Evolutionary conservation across 495 filamentous ascomycete species (phyloP).

Genomic region (Durotheca rogersii): DNA sequence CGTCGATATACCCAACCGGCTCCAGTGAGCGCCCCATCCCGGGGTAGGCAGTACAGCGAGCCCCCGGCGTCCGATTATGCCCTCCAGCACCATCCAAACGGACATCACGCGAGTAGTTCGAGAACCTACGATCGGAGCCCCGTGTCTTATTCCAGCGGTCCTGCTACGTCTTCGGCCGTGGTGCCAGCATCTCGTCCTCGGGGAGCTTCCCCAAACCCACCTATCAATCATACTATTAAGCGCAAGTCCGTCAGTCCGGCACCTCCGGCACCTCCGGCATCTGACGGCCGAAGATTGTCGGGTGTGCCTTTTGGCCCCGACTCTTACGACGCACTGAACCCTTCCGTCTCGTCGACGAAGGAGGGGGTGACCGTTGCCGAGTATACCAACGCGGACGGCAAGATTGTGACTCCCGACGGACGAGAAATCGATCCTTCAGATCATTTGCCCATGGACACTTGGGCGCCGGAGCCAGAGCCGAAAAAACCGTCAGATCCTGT

Average conservation of each 20-base stretch:
- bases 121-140: slow-evolving; percentile 38
- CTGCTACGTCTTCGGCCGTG: slow-evolving; percentile 37
- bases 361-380: slow-evolving; percentile 31
- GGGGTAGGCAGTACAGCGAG: slow-evolving; percentile 46
- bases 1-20: slow-evolving; percentile 45
- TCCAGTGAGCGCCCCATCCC: slow-evolving; percentile 36
- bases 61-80: slow-evolving; percentile 31
- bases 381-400: slow-evolving; percentile 50
- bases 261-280: slow-evolving; percentile 61
- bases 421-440: slow-evolving; percentile 89
- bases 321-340: slow-evolving; percentile 77
- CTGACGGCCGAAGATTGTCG: slow-evolving; percentile 55
- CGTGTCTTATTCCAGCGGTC: slow-evolving; percentile 44
- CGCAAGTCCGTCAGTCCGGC: slow-evolving; percentile 79
- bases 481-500: slow-evolving; percentile 56
- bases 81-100: slow-evolving; percentile 43
- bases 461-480: slow-evolving; percentile 89
- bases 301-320: slow-evolving; percentile 86
- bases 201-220: slow-evolving; percentile 61
- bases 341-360: slow-evolving; percentile 43
- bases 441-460: slow-evolving; percentile 84
- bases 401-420: slow-evolving; percentile 81
- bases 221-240: slow-evolving; percentile 52
- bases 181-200: slow-evolving; percentile 41
- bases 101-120: slow-evolving; percentile 34